Evolutionary conservation across 1,139 yeast species (phyloP), one percentile per base, ranked within the genome.

Genomic region (Torulaspora globosa): DNA sequence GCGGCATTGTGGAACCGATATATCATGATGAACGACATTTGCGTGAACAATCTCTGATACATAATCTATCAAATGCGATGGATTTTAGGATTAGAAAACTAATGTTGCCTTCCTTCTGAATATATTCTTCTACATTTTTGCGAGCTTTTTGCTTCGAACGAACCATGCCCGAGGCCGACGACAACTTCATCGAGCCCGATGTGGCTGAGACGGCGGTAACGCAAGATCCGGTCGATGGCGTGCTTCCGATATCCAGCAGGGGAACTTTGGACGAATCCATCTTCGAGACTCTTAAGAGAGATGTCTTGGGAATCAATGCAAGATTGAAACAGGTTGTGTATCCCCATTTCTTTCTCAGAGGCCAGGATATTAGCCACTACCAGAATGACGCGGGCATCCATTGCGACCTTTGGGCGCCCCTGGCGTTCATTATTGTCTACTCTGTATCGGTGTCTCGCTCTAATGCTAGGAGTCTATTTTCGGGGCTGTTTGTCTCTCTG

Each of bases 101-200:
- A 59, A 58, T 59, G 68, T 63, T 64, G 68, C 68, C 67, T 64
- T 64, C 68, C 68, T 63, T 63, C 68, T 64, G 68, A 64, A 43
- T 41, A 44, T 43, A 41, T 32, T 40, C 35, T 16, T 28, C 38
- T 39, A 26, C 12, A 10, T 46, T 51, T 48, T 48, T 46, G 50
- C 44, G 33, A 32, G n/a, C n/a, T n/a, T n/a, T n/a, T 28, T 36
- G 37, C 26, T 19, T 35, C 14, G 15, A n/a, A 31, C 24, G 12
- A 29, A 23, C 19, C 26, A 34, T 39, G 44, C 19, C 36, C 27
- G 10, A 24, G 39, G 29, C 36, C 27, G 14, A 29, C 27, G 42
- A 34, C 29, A 35, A 49, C 41, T 45, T 38, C 15, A 47, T 58
- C 14, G 65, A 60, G 43, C 54, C 65, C 11, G 65, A 62, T 44